These are phyloP conservation scores for Hypseocharis bilobata DNA, from an alignment of 441 rosid species.

Conservation along the genomic window DNA sequence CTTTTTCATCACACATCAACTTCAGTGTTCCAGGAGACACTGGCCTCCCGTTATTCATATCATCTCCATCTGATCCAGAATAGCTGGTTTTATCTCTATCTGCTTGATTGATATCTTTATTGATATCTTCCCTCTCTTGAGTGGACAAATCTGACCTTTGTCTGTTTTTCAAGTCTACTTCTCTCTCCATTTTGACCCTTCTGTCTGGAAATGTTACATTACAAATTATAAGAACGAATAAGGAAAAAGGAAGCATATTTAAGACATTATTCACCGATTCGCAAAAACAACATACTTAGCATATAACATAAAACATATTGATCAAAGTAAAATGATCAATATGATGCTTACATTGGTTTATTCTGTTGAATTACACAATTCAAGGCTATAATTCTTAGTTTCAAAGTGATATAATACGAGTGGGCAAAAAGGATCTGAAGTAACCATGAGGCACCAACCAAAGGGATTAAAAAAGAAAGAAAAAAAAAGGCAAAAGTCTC, in stretches of 20 bases:
- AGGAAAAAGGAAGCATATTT: not conserved
- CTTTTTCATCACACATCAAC: conserved; percentile 55
- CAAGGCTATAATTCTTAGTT: no score
- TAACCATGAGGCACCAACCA: no score
- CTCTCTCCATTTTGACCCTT: conserved; percentile 18
- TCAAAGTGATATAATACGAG: no score
- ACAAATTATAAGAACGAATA: conserved; percentile 3
- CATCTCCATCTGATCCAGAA: conserved; percentile 23
- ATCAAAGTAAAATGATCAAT: not conserved
- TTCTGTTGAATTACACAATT: no score
- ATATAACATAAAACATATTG: not conserved
- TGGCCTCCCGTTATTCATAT: conserved; percentile 33
- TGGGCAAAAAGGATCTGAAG: no score
- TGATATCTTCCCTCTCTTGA: conserved; percentile 24
- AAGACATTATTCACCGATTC: not conserved
- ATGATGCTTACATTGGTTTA: not conserved
- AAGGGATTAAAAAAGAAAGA: no score
- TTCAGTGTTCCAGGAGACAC: conserved; percentile 53
- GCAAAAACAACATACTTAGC: not conserved
- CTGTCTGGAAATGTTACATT: conserved; percentile 23
- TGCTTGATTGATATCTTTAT: conserved; percentile 27
- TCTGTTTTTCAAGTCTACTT: conserved; percentile 20
- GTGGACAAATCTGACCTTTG: conserved; percentile 21
- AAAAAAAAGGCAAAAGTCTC: no score
- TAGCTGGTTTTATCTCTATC: conserved; percentile 26